Percentiles rank a stretch among this genome's conserved stretches.
Conservation (phyloP, 257 asterid species). For the Handroanthus guayacan region DNA sequence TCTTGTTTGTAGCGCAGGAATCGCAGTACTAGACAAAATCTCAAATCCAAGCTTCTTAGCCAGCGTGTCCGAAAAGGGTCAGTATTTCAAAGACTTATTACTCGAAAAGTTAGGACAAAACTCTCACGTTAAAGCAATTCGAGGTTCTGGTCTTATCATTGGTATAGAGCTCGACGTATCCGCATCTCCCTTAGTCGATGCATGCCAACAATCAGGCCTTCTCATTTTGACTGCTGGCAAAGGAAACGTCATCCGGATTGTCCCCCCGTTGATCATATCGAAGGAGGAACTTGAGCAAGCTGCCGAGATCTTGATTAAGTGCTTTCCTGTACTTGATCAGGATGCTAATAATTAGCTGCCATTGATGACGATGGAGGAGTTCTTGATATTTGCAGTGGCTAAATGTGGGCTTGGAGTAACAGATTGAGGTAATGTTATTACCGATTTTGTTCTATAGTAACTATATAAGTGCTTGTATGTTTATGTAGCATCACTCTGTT, state of each 20-base stretch:
- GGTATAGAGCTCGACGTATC: slow-evolving; percentile 85
- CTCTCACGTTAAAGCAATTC: slow-evolving; percentile 73
- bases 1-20: slow-evolving; percentile 85
- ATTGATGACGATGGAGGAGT: neutral
- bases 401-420: slow-evolving; percentile 11
- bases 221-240: slow-evolving; percentile 91
- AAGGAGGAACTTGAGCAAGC: slow-evolving; percentile 73
- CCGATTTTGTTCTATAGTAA: slow-evolving; percentile 3
- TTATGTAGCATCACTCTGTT: too few relatives aligned
- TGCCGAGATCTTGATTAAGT: slow-evolving; percentile 57
- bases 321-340: slow-evolving; percentile 72
- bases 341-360: slow-evolving; percentile 33
- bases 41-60: slow-evolving; percentile 65
- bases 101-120: slow-evolving; percentile 59
- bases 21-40: slow-evolving; percentile 78
- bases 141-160: slow-evolving; percentile 85
- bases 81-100: slow-evolving; percentile 62
- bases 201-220: slow-evolving; percentile 79
- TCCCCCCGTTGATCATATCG: slow-evolving; percentile 84
- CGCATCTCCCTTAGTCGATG: slow-evolving; percentile 78
- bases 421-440: neutral
- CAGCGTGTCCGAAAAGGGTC: slow-evolving; percentile 71
- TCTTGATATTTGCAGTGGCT: neutral
- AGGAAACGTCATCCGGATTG: slow-evolving; percentile 88
- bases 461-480: neutral